Percentiles rank a stretch among this genome's conserved stretches.
Conservation (phyloP, 2,329 filamentous ascomycete species). For the Dactylella cylindrospora region DNA sequence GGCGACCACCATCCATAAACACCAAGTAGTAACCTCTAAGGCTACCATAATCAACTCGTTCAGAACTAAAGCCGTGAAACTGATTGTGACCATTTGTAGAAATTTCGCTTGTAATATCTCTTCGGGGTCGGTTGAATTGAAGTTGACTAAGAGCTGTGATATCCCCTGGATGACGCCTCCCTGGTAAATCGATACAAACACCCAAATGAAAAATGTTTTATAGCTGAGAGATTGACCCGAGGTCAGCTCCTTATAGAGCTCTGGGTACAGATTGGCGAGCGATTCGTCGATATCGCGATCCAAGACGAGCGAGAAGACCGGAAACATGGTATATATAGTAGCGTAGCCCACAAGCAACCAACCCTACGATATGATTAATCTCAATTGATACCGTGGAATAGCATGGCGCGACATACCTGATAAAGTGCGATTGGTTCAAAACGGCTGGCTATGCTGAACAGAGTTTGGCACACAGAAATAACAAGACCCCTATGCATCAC, state of each 20-base stretch:
- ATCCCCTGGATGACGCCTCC: constrained; percentile 64
- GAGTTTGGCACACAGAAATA: constrained; percentile 92
- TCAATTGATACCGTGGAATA: constrained; percentile 58
- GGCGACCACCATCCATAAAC: constrained; percentile 82
- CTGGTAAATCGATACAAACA: constrained; percentile 91
- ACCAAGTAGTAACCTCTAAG: constrained; percentile 95
- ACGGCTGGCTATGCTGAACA: constrained; percentile 89
- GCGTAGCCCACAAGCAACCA: constrained; percentile 97
- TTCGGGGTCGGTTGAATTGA: constrained; percentile 34
- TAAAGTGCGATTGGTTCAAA: constrained; percentile 95
- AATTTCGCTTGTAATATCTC: constrained; percentile 76
- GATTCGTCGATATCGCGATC: constrained; percentile 94
- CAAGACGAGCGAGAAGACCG: constrained; percentile 88
- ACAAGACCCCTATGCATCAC: constrained; percentile 97
- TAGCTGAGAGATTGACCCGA: constrained; percentile 83
- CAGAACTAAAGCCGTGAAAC: constrained; percentile 85
- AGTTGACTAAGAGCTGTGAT: constrained; percentile 79
- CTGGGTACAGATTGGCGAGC: constrained; percentile 90
- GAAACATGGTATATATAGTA: constrained; percentile 89
- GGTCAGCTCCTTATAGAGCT: constrained; percentile 97
- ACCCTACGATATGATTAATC: constrained; percentile 40
- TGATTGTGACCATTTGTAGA: constrained; percentile 79
- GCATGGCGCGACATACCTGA: constrained; percentile 54
- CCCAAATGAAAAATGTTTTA: constrained; percentile 95
- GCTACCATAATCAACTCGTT: constrained; percentile 98